These are phyloP conservation scores for Exophiala spinifera DNA, from an alignment of 2,329 filamentous ascomycete species.

Conservation along the genomic window DNA sequence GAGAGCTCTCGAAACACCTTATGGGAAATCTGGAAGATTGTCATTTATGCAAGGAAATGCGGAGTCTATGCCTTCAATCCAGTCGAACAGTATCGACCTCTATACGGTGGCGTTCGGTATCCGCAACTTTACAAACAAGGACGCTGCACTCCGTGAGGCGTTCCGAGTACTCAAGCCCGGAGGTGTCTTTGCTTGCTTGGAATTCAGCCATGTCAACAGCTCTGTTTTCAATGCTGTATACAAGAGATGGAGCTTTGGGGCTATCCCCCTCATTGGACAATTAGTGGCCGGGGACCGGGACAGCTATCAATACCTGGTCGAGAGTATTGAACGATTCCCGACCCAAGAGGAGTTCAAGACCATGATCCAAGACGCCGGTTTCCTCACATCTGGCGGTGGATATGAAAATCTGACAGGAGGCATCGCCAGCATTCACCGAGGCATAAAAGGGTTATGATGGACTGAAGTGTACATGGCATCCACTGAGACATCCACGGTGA, in stretches of 20 bases:
- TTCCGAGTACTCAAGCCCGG: slow-evolving; percentile 88
- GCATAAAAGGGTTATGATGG: slow-evolving; percentile 67
- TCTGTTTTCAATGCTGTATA: slow-evolving; percentile 79
- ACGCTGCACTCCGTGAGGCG: slow-evolving; percentile 76
- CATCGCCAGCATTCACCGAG: slow-evolving; percentile 94
- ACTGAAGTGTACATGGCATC: not conserved
- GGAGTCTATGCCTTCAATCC: slow-evolving; percentile 65
- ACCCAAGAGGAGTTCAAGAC: slow-evolving; percentile 77
- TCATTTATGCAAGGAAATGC: slow-evolving; percentile 88
- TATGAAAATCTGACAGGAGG: slow-evolving; percentile 91
- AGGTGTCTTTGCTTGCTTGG: slow-evolving; percentile 92
- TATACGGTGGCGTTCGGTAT: slow-evolving; percentile 99
- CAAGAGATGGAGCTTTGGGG: slow-evolving; percentile 92
- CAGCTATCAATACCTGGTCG: slow-evolving; percentile 97
- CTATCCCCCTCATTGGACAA: slow-evolving; percentile 93
- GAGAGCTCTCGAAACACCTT: slow-evolving; percentile 64
- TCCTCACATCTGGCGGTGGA: slow-evolving; percentile 74
- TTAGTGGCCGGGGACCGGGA: slow-evolving; percentile 89
- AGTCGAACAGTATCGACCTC: slow-evolving; percentile 73
- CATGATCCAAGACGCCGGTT: slow-evolving; percentile 69
- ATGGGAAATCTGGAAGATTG: slow-evolving; percentile 54
- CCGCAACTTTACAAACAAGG: slow-evolving; percentile 92
- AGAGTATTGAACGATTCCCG: slow-evolving; percentile 94
- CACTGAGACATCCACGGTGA: not conserved
- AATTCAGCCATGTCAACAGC: slow-evolving; percentile 84